phyloP scores from a whole-genome alignment of 2,329 filamentous ascomycete species.

The Elsinoe australis region DNA sequence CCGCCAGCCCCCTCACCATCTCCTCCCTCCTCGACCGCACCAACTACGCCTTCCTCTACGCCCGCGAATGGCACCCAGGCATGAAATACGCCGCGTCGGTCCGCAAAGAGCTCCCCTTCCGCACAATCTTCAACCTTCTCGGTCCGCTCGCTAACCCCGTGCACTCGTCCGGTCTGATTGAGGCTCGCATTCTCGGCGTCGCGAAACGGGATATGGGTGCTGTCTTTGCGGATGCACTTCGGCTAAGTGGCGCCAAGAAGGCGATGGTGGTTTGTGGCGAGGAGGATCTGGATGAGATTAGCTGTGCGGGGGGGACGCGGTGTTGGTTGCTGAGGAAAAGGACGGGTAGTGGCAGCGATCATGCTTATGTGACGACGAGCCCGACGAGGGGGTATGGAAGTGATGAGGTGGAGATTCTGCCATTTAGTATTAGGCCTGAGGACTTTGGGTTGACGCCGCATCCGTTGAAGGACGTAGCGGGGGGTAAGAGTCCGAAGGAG shows the following conservation, averaged over 20 bases:
- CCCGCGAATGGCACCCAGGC: constrained; percentile 90
- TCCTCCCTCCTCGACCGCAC: constrained; percentile 64
- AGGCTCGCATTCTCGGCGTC: constrained; percentile 89
- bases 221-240: constrained; percentile 79
- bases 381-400: constrained; percentile 34
- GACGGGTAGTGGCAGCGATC: constrained; percentile 32
- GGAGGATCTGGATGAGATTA: constrained; percentile 92
- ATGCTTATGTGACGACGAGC: constrained; percentile 37
- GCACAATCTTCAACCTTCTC: constrained; percentile 95
- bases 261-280: constrained; percentile 86
- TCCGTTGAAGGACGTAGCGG: constrained; percentile 67
- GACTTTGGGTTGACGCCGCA: constrained; percentile 80
- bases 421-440: constrained; percentile 69
- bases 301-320: constrained; percentile 77
- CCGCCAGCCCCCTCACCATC: constrained; percentile 65
- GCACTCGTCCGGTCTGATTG: constrained; percentile 61
- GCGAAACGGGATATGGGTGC: constrained; percentile 79
- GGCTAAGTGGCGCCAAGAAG: constrained; percentile 67
- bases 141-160: constrained; percentile 88
- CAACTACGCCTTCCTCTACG: constrained; percentile 94
- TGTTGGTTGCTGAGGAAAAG: constrained; percentile 71
- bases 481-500: constrained; percentile 75
- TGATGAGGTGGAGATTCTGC: constrained; percentile 53
- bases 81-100: constrained; percentile 85
- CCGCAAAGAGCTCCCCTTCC: constrained; percentile 79